Base-by-base conservation (phyloP, 1,284 basidiomycete genomes). In the Rhodotorula sp. region DNA sequence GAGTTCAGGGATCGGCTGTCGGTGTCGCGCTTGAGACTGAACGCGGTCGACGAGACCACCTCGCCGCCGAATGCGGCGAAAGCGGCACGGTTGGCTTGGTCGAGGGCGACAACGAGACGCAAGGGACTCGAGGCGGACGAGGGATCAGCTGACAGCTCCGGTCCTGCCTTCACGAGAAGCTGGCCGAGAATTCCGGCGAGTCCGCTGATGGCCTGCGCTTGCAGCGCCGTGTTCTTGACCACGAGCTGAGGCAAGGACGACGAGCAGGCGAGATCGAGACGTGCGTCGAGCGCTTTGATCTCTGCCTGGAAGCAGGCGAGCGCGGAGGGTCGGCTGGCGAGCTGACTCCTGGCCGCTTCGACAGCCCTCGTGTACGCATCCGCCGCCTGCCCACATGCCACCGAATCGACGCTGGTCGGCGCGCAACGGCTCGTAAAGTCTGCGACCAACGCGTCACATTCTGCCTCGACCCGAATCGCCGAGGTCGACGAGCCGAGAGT, bases 11-110 rank as follows among this genome's bases (percentile, higher is more conserved):
- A n/a, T 3, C 21, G 50, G 50, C 50, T n/a, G 12, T 68, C 72
- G 5, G 58, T 38, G n/a, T 71, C 66, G 34, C 74, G 67, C 65
- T 76, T 76, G 34, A 52, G 58, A 1, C 72, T 71, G 1, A n/a
- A 38, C 6, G 64, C 15, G 15, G 45, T 23, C 10, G n/a, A 2
- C 23, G 58, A 21, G 8, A n/a, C 21, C 6, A 34, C n/a, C 26
- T 60, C 69, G 8, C 66, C 69, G 1, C 54, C 61, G 34, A 72
- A 49, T 6, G 45, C 14, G 7, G 68, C 43, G 55, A 73, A 68
- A 3, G 69, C 70, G 6, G 50, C 58, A 10, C 28, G 26, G 21
- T 66, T 73, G 19, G 74, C 74, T 10, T 31, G 14, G 34, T 73
- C 74, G 50, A 75, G 50, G 34, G 59, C 54, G 1, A 58, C 26